Evolutionary conservation across 257 asterid genomes (phyloP).

Genomic region (Scutellaria galericulata): DNA sequence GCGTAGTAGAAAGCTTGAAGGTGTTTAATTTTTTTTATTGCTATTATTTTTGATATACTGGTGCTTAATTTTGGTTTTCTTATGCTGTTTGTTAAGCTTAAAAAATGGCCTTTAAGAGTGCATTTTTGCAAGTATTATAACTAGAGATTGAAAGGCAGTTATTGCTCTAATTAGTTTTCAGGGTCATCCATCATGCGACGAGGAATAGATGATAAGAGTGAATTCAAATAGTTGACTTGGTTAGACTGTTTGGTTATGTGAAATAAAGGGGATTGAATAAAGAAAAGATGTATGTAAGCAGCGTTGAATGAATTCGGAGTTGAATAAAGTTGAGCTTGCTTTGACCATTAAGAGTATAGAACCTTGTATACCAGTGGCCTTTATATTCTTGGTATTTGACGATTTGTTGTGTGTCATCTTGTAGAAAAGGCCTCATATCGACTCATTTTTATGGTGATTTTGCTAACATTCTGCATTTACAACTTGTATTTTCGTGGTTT

Average conservation of each 20-base stretch:
- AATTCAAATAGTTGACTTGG: neutral
- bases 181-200: neutral
- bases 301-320: no score
- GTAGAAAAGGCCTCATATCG: neutral
- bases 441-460: neutral
- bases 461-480: neutral
- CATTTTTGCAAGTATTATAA: neutral
- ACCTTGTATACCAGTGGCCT: neutral
- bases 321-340: no score
- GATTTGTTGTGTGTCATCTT: neutral
- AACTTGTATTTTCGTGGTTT: neutral
- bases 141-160: neutral
- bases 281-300: neutral
- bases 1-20: slow-evolving; percentile 98
- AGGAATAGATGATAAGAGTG: neutral
- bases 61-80: slow-evolving; percentile 1
- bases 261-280: neutral
- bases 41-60: neutral
- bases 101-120: neutral
- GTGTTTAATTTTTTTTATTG: slow-evolving; percentile 41
- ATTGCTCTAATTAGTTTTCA: neutral
- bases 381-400: neutral
- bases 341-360: neutral
- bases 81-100: neutral
- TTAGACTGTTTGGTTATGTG: slow-evolving; percentile 3